Evolutionary conservation across 208 protist species (phyloP).

Genomic region (Leishmania braziliensis): DNA sequence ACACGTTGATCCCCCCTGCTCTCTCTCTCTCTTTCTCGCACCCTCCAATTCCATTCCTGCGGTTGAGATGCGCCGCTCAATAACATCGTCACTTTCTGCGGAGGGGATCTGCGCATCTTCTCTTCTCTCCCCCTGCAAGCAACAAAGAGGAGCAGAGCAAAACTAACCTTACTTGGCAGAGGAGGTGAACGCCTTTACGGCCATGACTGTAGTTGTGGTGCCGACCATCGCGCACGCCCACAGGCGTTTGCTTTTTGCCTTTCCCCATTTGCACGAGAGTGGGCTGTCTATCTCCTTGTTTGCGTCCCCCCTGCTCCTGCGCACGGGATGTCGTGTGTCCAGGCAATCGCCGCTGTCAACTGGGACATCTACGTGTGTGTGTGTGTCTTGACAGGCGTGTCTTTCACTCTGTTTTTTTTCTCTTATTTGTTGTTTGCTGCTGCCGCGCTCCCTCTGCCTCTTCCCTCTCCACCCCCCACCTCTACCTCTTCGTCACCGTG

Average conservation of each 20-base stretch:
- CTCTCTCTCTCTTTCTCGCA: background rate
- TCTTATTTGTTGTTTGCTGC: background rate
- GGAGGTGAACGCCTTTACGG: background rate
- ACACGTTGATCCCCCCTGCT: background rate
- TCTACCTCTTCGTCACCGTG: background rate
- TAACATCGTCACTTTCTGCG: background rate
- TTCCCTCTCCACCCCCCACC: background rate
- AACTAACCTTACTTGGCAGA: background rate
- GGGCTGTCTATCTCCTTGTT: background rate
- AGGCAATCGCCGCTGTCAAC: background rate
- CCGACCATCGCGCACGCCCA: background rate
- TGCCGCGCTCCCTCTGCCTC: too few species aligned
- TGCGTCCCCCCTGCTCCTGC: background rate
- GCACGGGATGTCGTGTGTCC: background rate
- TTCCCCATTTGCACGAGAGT: background rate
- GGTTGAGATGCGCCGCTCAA: background rate
- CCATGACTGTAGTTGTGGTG: background rate
- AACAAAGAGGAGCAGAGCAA: background rate
- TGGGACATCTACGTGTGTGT: background rate
- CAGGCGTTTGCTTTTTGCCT: background rate
- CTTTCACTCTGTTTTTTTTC: background rate
- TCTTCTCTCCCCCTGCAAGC: background rate
- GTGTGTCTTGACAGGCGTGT: background rate
- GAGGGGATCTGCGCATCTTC: background rate
- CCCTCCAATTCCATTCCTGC: background rate